phyloP scores from a whole-genome alignment of 1,284 basidiomycete genomes.

The Coniferiporia sulphurascens region DNA sequence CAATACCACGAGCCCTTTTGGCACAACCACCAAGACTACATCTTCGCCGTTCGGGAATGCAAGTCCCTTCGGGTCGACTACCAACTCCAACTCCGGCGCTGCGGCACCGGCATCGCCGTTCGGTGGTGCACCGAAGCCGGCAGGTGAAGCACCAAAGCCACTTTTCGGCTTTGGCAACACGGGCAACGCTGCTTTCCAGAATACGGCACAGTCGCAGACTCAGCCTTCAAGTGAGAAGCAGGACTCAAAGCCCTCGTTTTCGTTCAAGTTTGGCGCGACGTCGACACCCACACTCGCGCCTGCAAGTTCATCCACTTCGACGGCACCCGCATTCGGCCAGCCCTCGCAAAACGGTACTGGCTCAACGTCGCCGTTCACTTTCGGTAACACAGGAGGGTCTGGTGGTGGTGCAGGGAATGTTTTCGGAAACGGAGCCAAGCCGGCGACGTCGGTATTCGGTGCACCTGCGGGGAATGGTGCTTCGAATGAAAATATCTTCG shows the following conservation, averaged over 20 bases:
- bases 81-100: not conserved
- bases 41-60: constrained; percentile 5
- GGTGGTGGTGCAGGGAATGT: not conserved
- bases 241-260: constrained; percentile 7
- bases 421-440: not conserved
- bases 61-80: not conserved
- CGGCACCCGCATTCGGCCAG: not conserved
- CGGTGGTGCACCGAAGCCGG: not conserved
- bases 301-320: not conserved
- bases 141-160: constrained; percentile 3
- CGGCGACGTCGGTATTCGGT: constrained; percentile 1
- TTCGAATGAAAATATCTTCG: not conserved
- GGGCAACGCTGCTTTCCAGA: not conserved
- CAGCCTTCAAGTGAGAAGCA: not conserved
- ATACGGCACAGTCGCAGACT: not conserved
- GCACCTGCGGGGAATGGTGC: not conserved
- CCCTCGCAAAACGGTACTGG: not conserved
- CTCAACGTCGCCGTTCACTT: not conserved
- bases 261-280: constrained; percentile 16
- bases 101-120: not conserved
- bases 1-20: not conserved
- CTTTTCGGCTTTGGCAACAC: not conserved
- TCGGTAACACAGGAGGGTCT: not conserved
- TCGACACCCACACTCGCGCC: not conserved
- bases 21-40: not conserved